These are phyloP conservation scores for Geum urbanum DNA, from an alignment of 306 rosid genomes.

Conservation along the genomic window DNA sequence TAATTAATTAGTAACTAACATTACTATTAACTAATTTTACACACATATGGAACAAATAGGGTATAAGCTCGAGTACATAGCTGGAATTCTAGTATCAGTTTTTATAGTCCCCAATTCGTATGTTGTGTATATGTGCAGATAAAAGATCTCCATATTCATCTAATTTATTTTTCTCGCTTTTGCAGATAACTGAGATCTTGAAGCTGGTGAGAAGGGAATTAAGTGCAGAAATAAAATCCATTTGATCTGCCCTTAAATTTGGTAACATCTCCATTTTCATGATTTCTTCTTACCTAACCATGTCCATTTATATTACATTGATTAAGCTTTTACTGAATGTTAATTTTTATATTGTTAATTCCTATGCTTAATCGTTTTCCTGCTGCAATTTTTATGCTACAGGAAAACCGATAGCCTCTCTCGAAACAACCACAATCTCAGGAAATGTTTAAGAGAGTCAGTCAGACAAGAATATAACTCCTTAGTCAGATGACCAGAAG, in stretches of 20 bases:
- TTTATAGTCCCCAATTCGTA: not conserved
- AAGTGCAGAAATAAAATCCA: constrained; percentile 38
- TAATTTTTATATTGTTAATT: not conserved
- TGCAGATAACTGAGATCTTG: constrained; percentile 70
- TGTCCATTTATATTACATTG: not conserved
- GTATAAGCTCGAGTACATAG: not conserved
- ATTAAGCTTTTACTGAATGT: not conserved
- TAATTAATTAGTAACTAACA: not conserved
- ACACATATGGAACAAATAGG: not conserved
- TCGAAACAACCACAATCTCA: constrained; percentile 24
- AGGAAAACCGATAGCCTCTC: constrained; percentile 11
- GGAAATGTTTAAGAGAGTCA: constrained; percentile 18
- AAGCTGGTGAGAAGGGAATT: constrained; percentile 75
- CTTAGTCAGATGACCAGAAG: not conserved
- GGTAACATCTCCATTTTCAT: constrained; percentile 37
- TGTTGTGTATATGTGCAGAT: not conserved
- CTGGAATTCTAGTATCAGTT: not conserved
- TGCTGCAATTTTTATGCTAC: constrained; percentile 4
- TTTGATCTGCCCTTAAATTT: constrained; percentile 29
- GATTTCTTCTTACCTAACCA: not conserved
- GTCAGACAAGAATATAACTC: not conserved
- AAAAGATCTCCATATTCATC: not conserved
- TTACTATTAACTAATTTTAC: not conserved
- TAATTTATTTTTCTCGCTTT: constrained; percentile 14
- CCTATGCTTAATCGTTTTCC: not conserved